A percentile compares a stretch with the other conserved stretches of the same genome.
phyloP scores from a whole-genome alignment of 2,329 filamentous ascomycete species.

The Purpureocillium lavendulum region DNA sequence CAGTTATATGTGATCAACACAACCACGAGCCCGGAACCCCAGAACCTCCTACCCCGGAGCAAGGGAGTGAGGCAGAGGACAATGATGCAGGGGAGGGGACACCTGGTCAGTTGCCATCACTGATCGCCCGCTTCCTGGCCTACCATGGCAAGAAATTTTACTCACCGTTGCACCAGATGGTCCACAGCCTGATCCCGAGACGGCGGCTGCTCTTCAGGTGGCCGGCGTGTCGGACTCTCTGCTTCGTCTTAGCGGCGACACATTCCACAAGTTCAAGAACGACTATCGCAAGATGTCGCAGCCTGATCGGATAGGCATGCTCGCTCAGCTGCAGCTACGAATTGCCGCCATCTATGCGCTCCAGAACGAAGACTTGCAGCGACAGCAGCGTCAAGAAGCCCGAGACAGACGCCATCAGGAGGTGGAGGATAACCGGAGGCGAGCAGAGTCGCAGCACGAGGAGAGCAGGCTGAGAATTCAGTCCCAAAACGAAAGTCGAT shows the following conservation, averaged over 20 bases:
- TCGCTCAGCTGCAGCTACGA: slow-evolving; percentile 31
- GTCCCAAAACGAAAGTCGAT: no score
- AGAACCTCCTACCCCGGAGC: slow-evolving; percentile 28
- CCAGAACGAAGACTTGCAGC: slow-evolving; percentile 34
- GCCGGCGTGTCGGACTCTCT: slow-evolving; percentile 29
- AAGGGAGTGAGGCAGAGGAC: slow-evolving; percentile 23
- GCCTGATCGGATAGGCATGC: slow-evolving; percentile 26
- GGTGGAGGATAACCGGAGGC: slow-evolving; percentile 23
- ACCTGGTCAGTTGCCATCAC: slow-evolving; percentile 4
- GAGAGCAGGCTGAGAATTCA: slow-evolving; percentile 14
- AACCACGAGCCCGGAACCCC: slow-evolving; percentile 36
- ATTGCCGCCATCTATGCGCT: slow-evolving; percentile 35
- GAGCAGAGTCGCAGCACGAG: slow-evolving; percentile 14
- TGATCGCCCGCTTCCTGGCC: no score
- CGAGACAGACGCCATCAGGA: slow-evolving; percentile 29
- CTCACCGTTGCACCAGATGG: slow-evolving; percentile 16
- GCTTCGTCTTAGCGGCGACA: slow-evolving; percentile 32
- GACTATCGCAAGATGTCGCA: slow-evolving; percentile 35
- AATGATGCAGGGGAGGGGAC: slow-evolving; percentile 16
- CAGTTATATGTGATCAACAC: slow-evolving; percentile 33
- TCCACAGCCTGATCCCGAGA: slow-evolving; percentile 25
- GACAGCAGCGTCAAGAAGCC: slow-evolving; percentile 27
- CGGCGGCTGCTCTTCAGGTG: slow-evolving; percentile 26
- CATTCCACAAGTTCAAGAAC: slow-evolving; percentile 33
- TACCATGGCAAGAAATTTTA: not conserved